These are phyloP conservation scores for Paracorniculantispora psalliotae DNA, from an alignment of 2,329 filamentous ascomycete genomes.

Conservation along the genomic window DNA sequence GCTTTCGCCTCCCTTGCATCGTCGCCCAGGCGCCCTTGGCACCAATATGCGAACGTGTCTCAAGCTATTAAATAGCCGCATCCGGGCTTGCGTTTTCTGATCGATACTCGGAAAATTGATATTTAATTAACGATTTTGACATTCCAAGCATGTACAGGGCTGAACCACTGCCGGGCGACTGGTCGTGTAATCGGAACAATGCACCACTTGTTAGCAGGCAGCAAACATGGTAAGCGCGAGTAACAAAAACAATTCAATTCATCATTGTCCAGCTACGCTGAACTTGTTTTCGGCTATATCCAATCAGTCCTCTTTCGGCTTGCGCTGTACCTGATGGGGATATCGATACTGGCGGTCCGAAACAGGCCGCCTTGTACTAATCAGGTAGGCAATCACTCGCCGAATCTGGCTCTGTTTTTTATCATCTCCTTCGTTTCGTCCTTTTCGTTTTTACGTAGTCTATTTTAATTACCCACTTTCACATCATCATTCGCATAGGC, in stretches of 20 bases:
- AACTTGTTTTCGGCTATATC: not conserved
- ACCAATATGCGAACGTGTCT: not conserved
- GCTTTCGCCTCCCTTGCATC: conserved; percentile 5
- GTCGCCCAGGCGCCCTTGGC: not conserved
- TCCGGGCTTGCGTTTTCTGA: not conserved
- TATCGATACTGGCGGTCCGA: not conserved
- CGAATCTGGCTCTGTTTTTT: not conserved
- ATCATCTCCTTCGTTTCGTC: not conserved
- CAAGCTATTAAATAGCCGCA: not conserved
- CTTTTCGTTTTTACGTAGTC: not conserved
- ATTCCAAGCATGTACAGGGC: not conserved
- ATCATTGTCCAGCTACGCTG: not conserved
- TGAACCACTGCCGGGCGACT: not conserved
- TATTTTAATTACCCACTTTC: not conserved
- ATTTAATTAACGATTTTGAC: not conserved
- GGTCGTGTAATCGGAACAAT: not conserved
- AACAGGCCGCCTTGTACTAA: not conserved
- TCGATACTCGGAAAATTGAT: not conserved
- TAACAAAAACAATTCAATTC: not conserved
- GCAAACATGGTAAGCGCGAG: not conserved
- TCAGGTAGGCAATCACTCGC: not conserved
- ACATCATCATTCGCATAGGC: not conserved
- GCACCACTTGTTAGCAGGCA: not conserved
- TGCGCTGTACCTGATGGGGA: not conserved
- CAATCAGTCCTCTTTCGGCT: not conserved